Base-by-base conservation (phyloP, 306 rosid species). In the Rosa persica region DNA sequence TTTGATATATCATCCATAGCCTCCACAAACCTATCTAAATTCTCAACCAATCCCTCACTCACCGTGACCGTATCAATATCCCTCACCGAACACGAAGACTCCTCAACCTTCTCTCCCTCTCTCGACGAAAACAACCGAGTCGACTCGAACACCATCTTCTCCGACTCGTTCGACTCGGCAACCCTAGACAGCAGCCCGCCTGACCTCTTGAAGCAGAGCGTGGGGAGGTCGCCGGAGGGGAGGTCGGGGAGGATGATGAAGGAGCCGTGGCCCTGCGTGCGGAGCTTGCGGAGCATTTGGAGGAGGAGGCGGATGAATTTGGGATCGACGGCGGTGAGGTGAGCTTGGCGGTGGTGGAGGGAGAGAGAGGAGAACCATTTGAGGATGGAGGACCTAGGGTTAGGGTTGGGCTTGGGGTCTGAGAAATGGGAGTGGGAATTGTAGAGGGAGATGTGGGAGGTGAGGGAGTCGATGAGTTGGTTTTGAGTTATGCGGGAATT, bases 371-470 rank as follows among this genome's bases (percentile, higher is more conserved):
- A 79, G 88, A 94, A 90, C 98, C 98, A 90, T 83, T 86, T 90
- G 67, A 92, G 92, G 57, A 94, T 83, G 12, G 90, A 57, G 19
- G 90, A 65, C 79, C 97, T 74, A 9, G 89, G 86, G 75, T 82
- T 87, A 36, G 89, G 83, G 76, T 73, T 83, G 3, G 77, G 39
- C 27, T 54, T 72, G 2, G 74, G 78, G 78, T 80, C 75, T 1
- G 86, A 70, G 40, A 79, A 46, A 9, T 51, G 81, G 72, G 90
- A 78, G 44, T 46, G 83, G 0, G 92, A 92, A 64, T 89, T 91
- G 87, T 92, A 94, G 80, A 94, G 88, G 43, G 98, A 90, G 82
- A 94, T 89, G 81, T 92, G 96, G 16, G 98, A 86, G 77, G 98
- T 89, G 79, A 94, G 97, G 38, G 87, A 82, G 85, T 94, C 97